phyloP scores from a whole-genome alignment of 495 filamentous ascomycete genomes.

The Neurospora tetrasperma region DNA sequence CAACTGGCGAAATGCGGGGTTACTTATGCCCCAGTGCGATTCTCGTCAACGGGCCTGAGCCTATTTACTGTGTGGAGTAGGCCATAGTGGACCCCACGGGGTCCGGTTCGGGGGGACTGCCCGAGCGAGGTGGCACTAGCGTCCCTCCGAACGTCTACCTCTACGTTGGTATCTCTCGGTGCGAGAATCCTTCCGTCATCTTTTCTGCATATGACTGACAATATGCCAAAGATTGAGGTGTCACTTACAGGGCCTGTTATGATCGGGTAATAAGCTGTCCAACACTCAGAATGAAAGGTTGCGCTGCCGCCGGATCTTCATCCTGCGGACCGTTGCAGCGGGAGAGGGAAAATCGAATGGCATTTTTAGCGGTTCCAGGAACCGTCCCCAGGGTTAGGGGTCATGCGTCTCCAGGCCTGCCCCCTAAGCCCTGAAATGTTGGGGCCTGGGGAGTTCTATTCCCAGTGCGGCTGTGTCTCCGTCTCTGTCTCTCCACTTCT shows the following conservation, averaged over 20 bases:
- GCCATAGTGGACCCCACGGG: background rate
- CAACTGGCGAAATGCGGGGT: background rate
- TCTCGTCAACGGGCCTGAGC: too few species aligned
- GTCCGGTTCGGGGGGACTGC: background rate
- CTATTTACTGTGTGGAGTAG: background rate
- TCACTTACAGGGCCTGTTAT: background rate
- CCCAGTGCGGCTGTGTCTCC: slow-evolving; percentile 14
- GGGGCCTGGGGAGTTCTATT: slow-evolving; percentile 7
- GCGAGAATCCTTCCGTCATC: background rate
- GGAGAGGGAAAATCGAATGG: background rate
- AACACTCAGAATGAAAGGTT: background rate
- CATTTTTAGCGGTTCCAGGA: background rate
- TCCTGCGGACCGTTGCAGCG: background rate
- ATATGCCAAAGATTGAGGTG: background rate
- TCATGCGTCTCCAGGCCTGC: background rate
- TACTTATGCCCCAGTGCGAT: background rate
- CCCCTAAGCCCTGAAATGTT: slow-evolving; percentile 1
- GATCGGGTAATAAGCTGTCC: background rate
- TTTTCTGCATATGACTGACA: background rate
- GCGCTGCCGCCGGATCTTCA: background rate
- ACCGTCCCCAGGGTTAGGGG: background rate
- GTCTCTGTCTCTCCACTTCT: background rate
- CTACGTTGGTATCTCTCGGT: background rate
- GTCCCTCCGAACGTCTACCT: background rate
- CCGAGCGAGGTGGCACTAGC: too few species aligned